Conservation (phyloP, 139 green algal genomes). For the Coccomyxa sp. region DNA sequence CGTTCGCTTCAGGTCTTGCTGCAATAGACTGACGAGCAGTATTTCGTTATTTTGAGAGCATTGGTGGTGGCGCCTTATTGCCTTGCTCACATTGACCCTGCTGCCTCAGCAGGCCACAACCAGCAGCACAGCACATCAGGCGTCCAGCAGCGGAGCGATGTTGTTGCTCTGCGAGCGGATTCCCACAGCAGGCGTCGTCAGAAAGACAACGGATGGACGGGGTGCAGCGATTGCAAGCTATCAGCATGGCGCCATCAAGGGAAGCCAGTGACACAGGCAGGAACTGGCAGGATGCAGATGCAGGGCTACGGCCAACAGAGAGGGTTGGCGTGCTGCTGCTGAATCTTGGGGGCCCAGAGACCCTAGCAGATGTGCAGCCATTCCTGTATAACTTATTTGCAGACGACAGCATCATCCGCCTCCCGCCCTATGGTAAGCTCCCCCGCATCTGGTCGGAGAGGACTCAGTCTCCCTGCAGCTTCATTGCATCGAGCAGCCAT, state of each 20-base stretch:
- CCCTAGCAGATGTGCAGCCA: constrained; percentile 93
- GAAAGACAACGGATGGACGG: too few species aligned
- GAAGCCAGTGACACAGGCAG: not conserved
- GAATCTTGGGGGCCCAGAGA: constrained; percentile 96
- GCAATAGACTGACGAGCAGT: too few species aligned
- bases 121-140: not conserved
- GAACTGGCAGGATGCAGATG: not conserved
- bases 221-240: not conserved
- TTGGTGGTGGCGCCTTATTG: too few species aligned
- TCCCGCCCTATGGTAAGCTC: constrained; percentile 46
- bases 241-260: not conserved
- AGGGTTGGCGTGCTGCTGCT: constrained; percentile 93
- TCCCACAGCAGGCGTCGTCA: not conserved
- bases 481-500: too few species aligned
- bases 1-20: too few species aligned
- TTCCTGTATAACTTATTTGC: constrained; percentile 99
- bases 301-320: constrained; percentile 2
- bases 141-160: not conserved
- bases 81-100: too few species aligned
- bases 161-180: not conserved
- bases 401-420: constrained; percentile 95
- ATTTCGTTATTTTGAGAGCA: too few species aligned
- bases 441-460: too few species aligned
- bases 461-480: too few species aligned
- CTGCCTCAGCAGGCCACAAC: not conserved